phyloP scores from a whole-genome alignment of 192 early-diverging fungal species.

The Rhizophlyctis rosea region DNA sequence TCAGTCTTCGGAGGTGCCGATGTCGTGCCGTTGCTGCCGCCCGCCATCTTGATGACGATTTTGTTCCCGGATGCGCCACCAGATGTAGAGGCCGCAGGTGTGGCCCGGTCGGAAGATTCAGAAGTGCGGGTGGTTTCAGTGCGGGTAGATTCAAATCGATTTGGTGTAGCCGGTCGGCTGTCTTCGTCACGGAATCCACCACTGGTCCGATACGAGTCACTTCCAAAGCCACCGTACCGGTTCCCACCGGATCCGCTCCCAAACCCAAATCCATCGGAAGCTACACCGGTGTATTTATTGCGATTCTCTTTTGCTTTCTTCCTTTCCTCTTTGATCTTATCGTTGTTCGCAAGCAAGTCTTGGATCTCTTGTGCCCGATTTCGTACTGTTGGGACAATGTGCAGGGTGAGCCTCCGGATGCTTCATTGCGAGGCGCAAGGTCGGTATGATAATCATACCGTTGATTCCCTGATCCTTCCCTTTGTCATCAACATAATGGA shows the following conservation, averaged over 20 bases:
- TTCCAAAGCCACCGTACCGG: constrained; percentile 64
- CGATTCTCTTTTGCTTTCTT: constrained; percentile 87
- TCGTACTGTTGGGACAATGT: constrained; percentile 56
- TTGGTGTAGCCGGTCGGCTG: neutral
- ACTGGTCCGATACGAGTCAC: constrained; percentile 41
- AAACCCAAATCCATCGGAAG: constrained; percentile 35
- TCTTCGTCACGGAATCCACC: constrained; percentile 7
- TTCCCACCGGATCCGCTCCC: constrained; percentile 31
- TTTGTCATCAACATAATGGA: constrained; percentile 87
- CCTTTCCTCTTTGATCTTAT: constrained; percentile 80
- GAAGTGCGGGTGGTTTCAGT: no score
- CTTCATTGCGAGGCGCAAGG: no score
- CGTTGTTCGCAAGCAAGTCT: constrained; percentile 74
- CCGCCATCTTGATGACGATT: neutral
- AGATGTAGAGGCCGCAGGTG: no score
- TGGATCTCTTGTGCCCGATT: constrained; percentile 87
- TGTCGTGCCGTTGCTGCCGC: neutral
- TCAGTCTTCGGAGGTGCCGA: neutral
- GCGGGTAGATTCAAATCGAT: neutral
- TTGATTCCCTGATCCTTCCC: constrained; percentile 98
- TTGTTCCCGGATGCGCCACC: no score
- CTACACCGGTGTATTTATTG: constrained; percentile 81
- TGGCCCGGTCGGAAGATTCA: no score
- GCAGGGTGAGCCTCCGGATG: no score
- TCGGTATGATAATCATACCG: no score